Conservation (phyloP, 139 green algal species). For the Trebouxia sp. region DNA sequence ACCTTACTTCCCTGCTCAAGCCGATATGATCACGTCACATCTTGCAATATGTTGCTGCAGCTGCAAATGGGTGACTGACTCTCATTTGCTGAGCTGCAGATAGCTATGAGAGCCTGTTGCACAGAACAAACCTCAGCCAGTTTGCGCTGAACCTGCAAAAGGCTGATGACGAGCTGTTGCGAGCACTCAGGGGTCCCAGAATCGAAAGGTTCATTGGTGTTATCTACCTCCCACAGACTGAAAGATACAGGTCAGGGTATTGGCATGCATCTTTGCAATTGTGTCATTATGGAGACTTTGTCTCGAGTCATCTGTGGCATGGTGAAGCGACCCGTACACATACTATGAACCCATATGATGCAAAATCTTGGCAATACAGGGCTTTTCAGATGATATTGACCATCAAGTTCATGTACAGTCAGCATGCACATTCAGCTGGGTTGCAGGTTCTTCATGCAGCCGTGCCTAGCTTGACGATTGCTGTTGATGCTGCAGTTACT, state of each 20-base stretch:
- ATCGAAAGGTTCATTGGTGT: conserved; percentile 69
- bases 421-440: neutral
- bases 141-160: conserved; percentile 51
- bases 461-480: too few relatives aligned
- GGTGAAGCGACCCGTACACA: too few relatives aligned
- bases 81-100: conserved; percentile 8
- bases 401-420: neutral
- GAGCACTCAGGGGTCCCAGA: conserved; percentile 33
- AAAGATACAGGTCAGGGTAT: conserved; percentile 42
- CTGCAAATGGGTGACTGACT: neutral
- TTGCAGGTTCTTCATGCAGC: neutral
- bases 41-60: neutral
- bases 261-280: too few relatives aligned
- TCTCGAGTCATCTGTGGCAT: too few relatives aligned
- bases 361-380: neutral
- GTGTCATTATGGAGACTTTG: too few relatives aligned
- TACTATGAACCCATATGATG: too few relatives aligned
- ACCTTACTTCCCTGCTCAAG: too few relatives aligned
- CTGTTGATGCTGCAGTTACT: neutral
- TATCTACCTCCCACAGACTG: conserved; percentile 66
- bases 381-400: too few relatives aligned
- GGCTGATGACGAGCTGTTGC: conserved; percentile 15
- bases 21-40: too few relatives aligned
- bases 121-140: conserved; percentile 26
- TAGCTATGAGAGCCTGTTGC: conserved; percentile 35